phyloP scores from a whole-genome alignment of 1,284 basidiomycete genomes.

The Phylloporus sp. region DNA sequence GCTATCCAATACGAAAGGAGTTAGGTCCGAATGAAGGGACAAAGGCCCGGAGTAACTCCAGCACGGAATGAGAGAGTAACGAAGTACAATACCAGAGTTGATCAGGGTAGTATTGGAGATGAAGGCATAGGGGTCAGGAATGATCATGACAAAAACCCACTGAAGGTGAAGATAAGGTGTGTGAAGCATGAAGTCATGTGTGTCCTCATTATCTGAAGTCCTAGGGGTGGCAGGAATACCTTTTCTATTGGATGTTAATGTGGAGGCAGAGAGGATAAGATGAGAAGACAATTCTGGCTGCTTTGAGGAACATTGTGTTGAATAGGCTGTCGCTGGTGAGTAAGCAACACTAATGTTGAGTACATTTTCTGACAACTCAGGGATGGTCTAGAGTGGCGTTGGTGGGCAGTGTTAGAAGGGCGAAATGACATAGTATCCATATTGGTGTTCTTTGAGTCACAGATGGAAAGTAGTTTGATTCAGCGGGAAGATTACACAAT shows the following conservation, averaged over 20 bases:
- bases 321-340: conserved; percentile 29
- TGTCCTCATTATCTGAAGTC: conserved; percentile 33
- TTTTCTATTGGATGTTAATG: conserved; percentile 33
- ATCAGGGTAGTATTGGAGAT: too few species aligned
- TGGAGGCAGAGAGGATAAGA: conserved; percentile 37
- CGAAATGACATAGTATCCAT: conserved; percentile 2
- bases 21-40: too few species aligned
- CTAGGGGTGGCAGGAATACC: conserved; percentile 27
- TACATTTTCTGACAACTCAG: conserved; percentile 32
- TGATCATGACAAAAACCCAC: conserved; percentile 37
- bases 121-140: too few species aligned
- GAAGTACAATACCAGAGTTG: too few species aligned
- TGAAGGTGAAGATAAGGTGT: conserved; percentile 30
- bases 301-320: conserved; percentile 7
- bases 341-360: conserved; percentile 5
- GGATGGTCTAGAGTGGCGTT: conserved; percentile 38
- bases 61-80: too few species aligned
- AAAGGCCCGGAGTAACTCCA: too few species aligned
- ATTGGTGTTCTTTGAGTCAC: conserved; percentile 22
- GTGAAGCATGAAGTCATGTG: conserved; percentile 18
- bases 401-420: conserved; percentile 16
- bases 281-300: conserved; percentile 21
- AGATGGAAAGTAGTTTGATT: too few species aligned
- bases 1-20: too few species aligned
- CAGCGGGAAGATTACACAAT: too few species aligned